A percentile compares a stretch with the other conserved stretches of the same genome.
Evolutionary conservation across 495 filamentous ascomycete species (phyloP).

Genomic region (Hypoxylon fuscum): DNA sequence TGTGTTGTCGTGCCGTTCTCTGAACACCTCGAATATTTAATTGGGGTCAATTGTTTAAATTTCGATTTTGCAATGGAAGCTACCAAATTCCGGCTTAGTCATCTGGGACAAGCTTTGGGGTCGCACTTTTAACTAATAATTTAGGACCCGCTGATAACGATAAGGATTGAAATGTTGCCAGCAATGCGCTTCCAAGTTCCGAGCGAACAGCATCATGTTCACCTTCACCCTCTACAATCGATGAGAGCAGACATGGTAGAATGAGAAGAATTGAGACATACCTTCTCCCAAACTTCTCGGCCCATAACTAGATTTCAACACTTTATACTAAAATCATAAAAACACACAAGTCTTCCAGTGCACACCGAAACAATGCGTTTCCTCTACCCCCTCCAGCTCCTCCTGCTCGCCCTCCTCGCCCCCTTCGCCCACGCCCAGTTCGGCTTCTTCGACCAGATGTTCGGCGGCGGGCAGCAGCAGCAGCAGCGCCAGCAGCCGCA

Average conservation of each 20-base stretch:
- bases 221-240: too few relatives aligned
- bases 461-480: slow-evolving; percentile 65
- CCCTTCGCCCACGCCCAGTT: slow-evolving; percentile 68
- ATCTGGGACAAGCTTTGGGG: slow-evolving; percentile 23
- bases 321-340: background rate
- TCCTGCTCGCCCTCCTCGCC: slow-evolving; percentile 46
- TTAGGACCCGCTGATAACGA: slow-evolving; percentile 26
- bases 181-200: slow-evolving; percentile 27
- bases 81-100: slow-evolving; percentile 58
- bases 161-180: slow-evolving; percentile 44
- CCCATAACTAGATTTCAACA: background rate
- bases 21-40: background rate
- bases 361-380: slow-evolving; percentile 41
- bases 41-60: background rate
- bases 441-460: slow-evolving; percentile 87
- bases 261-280: background rate
- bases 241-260: background rate
- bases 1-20: slow-evolving; percentile 1
- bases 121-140: too few relatives aligned
- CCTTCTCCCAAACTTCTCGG: background rate
- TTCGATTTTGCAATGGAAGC: slow-evolving; percentile 12
- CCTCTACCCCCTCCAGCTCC: slow-evolving; percentile 11
- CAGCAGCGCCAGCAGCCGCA: slow-evolving; percentile 72
- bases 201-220: background rate
- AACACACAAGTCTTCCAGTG: background rate